Percentiles rank a stretch among this genome's conserved stretches.
These are phyloP conservation scores for Thuidium tamariscinum DNA, from an alignment of 225 moss, liverwort and hornwort genomes.

Conservation along the genomic window DNA sequence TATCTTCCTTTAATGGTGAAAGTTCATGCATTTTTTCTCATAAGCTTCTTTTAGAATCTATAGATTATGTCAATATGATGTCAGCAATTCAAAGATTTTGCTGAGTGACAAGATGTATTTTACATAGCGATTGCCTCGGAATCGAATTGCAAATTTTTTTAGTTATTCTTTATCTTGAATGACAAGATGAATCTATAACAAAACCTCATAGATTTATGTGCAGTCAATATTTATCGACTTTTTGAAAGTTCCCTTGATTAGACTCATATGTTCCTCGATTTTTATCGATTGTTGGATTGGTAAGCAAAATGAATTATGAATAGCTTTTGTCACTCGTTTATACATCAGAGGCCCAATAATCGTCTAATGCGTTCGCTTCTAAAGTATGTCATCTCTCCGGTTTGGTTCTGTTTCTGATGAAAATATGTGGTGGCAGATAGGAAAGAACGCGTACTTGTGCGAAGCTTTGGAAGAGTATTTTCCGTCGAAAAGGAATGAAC, in stretches of 20 bases:
- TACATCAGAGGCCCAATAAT: not conserved
- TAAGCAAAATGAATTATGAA: not conserved
- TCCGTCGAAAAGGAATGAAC: constrained; percentile 44
- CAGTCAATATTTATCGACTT: not conserved
- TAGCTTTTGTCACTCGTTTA: not conserved
- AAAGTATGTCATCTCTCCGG: not conserved
- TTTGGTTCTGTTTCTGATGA: not conserved
- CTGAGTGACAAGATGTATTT: not conserved
- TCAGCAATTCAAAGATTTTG: not conserved
- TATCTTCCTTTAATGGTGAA: not conserved
- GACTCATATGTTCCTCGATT: not conserved
- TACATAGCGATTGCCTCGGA: not conserved
- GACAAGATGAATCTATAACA: not conserved
- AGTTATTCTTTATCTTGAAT: not conserved
- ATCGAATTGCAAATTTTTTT: not conserved
- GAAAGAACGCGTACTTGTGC: constrained; percentile 75
- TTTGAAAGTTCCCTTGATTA: not conserved
- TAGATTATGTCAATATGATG: not conserved
- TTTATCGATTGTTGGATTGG: not conserved
- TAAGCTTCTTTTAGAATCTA: not conserved
- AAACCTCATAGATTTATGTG: not conserved
- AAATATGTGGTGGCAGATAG: constrained; percentile 41
- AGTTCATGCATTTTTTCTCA: not conserved
- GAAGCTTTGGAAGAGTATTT: constrained; percentile 63
- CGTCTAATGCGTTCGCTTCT: not conserved